Conservation (phyloP, 768 basidiomycete species). For the Rhodosporidiobolus odoratus region DNA sequence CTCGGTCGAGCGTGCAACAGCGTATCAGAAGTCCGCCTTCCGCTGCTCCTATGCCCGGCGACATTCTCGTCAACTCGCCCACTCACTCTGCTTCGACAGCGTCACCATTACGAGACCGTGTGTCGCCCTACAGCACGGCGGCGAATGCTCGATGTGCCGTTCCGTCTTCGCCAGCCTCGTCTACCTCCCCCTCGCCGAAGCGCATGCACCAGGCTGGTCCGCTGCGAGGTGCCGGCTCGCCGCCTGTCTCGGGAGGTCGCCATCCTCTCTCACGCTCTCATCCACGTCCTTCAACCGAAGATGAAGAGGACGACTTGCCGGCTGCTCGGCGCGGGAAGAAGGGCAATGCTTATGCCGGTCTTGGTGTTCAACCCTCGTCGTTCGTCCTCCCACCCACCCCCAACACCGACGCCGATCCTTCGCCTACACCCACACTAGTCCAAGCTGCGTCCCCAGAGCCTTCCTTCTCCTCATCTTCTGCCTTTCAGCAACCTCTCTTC, state of each 20-base stretch:
- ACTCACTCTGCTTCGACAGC: neutral
- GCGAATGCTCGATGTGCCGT: neutral
- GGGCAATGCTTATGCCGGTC: neutral
- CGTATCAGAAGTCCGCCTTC: neutral
- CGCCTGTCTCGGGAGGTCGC: neutral
- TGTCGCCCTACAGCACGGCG: neutral
- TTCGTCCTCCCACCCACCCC: neutral
- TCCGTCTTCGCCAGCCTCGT: constrained; percentile 2
- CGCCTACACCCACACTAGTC: neutral
- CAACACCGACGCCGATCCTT: neutral
- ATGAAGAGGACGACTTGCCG: neutral
- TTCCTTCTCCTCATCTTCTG: neutral
- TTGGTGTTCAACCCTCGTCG: neutral
- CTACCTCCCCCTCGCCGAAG: constrained; percentile 8
- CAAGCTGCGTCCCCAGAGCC: neutral
- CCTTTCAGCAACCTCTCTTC: constrained; percentile 21
- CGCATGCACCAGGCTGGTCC: neutral
- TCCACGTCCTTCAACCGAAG: neutral
- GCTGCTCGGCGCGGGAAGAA: neutral
- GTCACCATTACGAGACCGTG: neutral
- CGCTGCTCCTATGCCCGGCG: neutral
- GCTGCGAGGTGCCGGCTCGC: neutral
- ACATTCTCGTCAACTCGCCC: neutral
- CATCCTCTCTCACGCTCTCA: constrained; percentile 13
- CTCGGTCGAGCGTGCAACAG: neutral